These are phyloP conservation scores for Apiospora koreana DNA, from an alignment of 2,329 filamentous ascomycete genomes.

Conservation along the genomic window DNA sequence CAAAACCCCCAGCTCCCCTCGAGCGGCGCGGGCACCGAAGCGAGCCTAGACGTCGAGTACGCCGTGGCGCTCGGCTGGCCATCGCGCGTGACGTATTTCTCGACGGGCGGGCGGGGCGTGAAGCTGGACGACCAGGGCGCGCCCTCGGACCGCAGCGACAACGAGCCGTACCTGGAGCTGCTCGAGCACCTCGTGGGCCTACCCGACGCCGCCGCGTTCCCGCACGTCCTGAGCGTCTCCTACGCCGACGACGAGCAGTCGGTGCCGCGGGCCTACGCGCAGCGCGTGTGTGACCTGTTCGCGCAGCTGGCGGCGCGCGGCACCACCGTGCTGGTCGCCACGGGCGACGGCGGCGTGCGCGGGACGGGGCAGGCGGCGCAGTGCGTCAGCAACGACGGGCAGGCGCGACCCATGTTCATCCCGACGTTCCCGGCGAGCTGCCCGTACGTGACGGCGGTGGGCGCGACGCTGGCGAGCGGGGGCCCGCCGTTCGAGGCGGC, in stretches of 20 bases:
- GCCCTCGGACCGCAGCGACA: conserved; percentile 41
- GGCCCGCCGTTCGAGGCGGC: conserved; percentile 24
- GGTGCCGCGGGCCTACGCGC: conserved; percentile 59
- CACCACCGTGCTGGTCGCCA: conserved; percentile 61
- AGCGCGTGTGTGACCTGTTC: conserved; percentile 60
- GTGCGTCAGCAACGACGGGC: conserved; percentile 55
- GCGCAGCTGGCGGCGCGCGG: conserved; percentile 65
- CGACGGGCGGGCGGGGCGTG: background rate
- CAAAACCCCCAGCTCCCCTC: conserved; percentile 5
- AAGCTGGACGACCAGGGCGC: background rate
- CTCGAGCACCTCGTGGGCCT: conserved; percentile 58
- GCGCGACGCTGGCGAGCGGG: conserved; percentile 21
- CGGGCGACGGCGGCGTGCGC: conserved; percentile 48
- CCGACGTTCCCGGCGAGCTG: conserved; percentile 54
- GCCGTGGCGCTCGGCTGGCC: background rate
- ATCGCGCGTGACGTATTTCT: conserved; percentile 1
- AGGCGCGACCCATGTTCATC: conserved; percentile 46
- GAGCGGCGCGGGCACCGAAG: conserved; percentile 12
- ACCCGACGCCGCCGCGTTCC: conserved; percentile 45
- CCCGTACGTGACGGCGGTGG: conserved; percentile 30
- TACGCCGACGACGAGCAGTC: conserved; percentile 70
- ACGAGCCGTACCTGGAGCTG: conserved; percentile 70
- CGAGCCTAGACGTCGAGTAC: conserved; percentile 17
- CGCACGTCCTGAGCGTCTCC: conserved; percentile 62
- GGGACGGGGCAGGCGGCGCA: conserved; percentile 43